Conservation (phyloP, 2,329 filamentous ascomycete genomes). For the Lecanosticta acicola region DNA sequence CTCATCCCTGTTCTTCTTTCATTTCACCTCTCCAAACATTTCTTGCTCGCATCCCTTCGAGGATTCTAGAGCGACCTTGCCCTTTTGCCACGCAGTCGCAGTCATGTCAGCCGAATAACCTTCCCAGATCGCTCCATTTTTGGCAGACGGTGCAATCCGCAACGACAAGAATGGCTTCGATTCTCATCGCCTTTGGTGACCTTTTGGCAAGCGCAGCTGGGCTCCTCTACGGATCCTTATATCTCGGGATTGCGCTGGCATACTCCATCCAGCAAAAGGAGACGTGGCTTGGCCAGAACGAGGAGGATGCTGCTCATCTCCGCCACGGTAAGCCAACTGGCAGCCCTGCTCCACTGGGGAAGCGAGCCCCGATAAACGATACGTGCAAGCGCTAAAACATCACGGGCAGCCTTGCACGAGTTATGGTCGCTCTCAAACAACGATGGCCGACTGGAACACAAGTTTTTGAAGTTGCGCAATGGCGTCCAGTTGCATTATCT, state of each 20-base stretch:
- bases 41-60: too few species aligned
- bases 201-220: conserved; percentile 10
- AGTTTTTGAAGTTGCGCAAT: conserved; percentile 46
- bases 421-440: conserved; percentile 51
- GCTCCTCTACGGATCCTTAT: conserved; percentile 12
- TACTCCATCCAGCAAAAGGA: conserved; percentile 13
- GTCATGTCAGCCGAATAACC: too few species aligned
- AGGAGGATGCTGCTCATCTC: conserved; percentile 5
- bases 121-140: too few species aligned
- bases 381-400: background rate
- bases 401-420: conserved; percentile 43
- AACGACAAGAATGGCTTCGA: conserved; percentile 1
- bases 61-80: too few species aligned
- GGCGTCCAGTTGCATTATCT: conserved; percentile 53
- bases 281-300: conserved; percentile 10
- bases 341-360: too few species aligned
- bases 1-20: too few species aligned
- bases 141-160: too few species aligned
- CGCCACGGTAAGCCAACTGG: conserved; percentile 2
- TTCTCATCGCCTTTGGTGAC: conserved; percentile 1
- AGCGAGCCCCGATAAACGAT: background rate
- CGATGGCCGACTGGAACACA: conserved; percentile 44
- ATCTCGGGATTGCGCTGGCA: conserved; percentile 10
- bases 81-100: too few species aligned
- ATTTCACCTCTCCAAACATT: too few species aligned